These are phyloP conservation scores for Penicillium coffeae DNA, from an alignment of 495 filamentous ascomycete genomes.

Conservation along the genomic window DNA sequence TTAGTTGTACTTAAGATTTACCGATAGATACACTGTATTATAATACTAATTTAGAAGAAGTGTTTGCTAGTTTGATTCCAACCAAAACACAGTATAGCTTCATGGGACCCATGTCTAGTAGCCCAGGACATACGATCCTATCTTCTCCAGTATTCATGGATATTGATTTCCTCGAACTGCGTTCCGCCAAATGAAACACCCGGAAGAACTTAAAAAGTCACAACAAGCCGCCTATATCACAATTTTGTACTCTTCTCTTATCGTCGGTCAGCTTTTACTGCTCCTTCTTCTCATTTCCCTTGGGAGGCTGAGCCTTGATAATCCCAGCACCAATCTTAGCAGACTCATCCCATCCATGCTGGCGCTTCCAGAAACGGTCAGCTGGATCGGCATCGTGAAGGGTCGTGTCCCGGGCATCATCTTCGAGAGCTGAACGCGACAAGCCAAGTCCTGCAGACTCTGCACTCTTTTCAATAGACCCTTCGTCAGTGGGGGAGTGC, in stretches of 20 bases:
- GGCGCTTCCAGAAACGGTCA: conserved; percentile 65
- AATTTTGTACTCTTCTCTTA: background rate
- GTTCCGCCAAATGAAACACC: too few relatives aligned
- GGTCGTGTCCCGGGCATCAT: conserved; percentile 63
- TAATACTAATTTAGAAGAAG: too few relatives aligned
- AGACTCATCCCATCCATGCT: conserved; percentile 60
- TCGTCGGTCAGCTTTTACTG: background rate
- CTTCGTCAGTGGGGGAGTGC: conserved; percentile 29
- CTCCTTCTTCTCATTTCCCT: background rate
- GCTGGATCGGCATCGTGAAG: conserved; percentile 50
- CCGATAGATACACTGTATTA: too few relatives aligned
- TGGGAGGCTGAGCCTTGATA: conserved; percentile 43
- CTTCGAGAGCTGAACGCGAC: conserved; percentile 48
- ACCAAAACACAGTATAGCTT: too few relatives aligned
- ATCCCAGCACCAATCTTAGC: conserved; percentile 53
- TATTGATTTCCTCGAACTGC: too few relatives aligned
- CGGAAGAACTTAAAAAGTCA: too few relatives aligned
- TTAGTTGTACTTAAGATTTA: too few relatives aligned
- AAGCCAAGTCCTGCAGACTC: conserved; percentile 29
- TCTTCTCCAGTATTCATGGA: too few relatives aligned
- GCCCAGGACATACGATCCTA: too few relatives aligned
- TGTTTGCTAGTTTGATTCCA: too few relatives aligned
- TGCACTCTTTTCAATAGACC: conserved; percentile 12
- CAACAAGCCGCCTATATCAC: background rate
- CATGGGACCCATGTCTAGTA: too few relatives aligned